These are phyloP conservation scores for Lentinus brumalis DNA, from an alignment of 768 basidiomycete genomes.

Conservation along the genomic window DNA sequence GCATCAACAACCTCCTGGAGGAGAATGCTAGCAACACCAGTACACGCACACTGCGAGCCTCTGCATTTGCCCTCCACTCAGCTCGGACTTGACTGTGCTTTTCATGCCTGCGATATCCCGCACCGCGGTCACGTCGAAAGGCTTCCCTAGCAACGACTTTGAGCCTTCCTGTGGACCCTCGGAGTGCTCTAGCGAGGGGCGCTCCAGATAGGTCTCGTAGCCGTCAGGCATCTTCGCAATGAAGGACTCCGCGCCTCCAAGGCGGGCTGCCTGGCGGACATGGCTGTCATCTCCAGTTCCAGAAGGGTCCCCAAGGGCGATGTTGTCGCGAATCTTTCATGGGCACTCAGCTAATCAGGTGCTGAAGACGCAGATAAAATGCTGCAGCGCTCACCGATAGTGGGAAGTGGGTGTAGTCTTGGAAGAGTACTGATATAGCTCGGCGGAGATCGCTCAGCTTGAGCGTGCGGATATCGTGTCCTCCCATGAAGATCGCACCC, in stretches of 20 bases:
- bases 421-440: conserved; percentile 71
- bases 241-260: conserved; percentile 70
- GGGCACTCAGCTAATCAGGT: neutral
- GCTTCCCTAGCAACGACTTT: conserved; percentile 55
- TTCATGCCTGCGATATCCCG: conserved; percentile 46
- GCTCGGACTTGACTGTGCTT: conserved; percentile 7
- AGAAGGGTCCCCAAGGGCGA: conserved; percentile 67
- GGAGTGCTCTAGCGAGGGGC: conserved; percentile 68
- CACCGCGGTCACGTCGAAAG: conserved; percentile 50
- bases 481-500: conserved; percentile 68
- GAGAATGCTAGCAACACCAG: too few relatives aligned
- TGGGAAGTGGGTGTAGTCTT: conserved; percentile 79
- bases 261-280: conserved; percentile 61
- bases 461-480: conserved; percentile 55
- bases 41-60: conserved; percentile 1
- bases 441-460: conserved; percentile 61
- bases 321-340: conserved; percentile 70
- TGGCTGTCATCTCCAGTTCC: conserved; percentile 52
- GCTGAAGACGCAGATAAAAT: conserved; percentile 3
- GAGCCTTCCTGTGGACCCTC: conserved; percentile 64
- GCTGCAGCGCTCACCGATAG: conserved; percentile 52
- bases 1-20: too few relatives aligned
- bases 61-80: conserved; percentile 6
- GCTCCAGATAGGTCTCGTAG: conserved; percentile 69
- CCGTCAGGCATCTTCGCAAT: conserved; percentile 62